phyloP scores from a whole-genome alignment of 352 stramenopile genomes.

The Salisapilia sapeloensis region DNA sequence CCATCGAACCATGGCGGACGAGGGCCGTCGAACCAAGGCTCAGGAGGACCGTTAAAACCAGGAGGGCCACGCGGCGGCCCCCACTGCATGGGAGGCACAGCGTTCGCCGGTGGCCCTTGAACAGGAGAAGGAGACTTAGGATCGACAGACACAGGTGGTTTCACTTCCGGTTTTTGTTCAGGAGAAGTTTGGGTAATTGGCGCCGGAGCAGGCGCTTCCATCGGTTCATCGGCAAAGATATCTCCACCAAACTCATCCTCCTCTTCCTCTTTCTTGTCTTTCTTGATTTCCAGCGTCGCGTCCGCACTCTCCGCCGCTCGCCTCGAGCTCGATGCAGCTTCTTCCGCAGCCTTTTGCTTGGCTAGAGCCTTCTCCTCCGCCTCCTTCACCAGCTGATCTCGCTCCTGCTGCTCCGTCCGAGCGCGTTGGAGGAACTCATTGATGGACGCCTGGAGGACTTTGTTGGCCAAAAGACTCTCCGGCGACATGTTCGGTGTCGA shows the following conservation, averaged over 20 bases:
- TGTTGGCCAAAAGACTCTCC: constrained; percentile 72
- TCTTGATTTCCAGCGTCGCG: constrained; percentile 75
- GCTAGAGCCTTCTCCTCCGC: constrained; percentile 63
- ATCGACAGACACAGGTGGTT: neutral
- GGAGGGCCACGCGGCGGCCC: constrained; percentile 17
- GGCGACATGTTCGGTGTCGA: constrained; percentile 69
- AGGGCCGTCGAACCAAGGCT: constrained; percentile 66
- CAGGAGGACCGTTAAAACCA: constrained; percentile 40
- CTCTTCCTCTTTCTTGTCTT: constrained; percentile 59
- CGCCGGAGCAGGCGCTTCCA: constrained; percentile 4
- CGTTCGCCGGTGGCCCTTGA: constrained; percentile 18
- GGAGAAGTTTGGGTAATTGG: constrained; percentile 7
- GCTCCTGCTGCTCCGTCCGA: constrained; percentile 67
- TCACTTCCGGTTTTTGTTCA: constrained; percentile 7
- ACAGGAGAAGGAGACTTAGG: constrained; percentile 8
- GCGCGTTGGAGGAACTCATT: constrained; percentile 68
- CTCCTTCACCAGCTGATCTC: constrained; percentile 71
- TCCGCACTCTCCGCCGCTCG: constrained; percentile 55
- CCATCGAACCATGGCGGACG: constrained; percentile 27
- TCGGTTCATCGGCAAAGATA: constrained; percentile 42
- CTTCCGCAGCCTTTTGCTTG: constrained; percentile 59
- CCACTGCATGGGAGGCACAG: constrained; percentile 13
- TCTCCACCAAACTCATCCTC: constrained; percentile 78
- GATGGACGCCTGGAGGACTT: constrained; percentile 63
- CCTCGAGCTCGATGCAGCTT: constrained; percentile 26